Evolutionary conservation across 163 green algal genomes (phyloP).

Genomic region (Scenedesmus sp.): DNA sequence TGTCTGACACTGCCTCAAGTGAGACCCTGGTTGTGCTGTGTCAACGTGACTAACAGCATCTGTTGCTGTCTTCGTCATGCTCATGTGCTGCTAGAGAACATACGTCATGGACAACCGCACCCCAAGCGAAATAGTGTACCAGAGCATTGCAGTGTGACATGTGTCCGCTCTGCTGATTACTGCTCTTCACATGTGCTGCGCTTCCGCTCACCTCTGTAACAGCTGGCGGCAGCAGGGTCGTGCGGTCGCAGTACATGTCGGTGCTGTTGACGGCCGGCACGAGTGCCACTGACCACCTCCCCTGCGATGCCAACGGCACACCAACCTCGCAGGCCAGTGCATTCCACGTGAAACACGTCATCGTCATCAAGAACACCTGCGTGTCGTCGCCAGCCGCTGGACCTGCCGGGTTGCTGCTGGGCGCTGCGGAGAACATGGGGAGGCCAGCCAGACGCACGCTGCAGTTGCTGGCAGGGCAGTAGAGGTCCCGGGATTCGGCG

Average conservation of each 20-base stretch:
- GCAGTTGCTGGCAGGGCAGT: constrained; percentile 23
- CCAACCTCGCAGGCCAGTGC: constrained; percentile 6
- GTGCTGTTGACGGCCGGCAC: background rate
- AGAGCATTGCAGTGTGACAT: background rate
- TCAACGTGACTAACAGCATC: too few relatives aligned
- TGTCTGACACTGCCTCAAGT: too few relatives aligned
- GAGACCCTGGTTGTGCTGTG: too few relatives aligned
- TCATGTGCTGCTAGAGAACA: too few relatives aligned
- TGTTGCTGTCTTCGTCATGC: too few relatives aligned
- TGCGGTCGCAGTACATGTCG: background rate
- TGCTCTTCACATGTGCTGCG: background rate
- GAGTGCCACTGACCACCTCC: background rate
- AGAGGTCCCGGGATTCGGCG: background rate
- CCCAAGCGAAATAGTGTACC: background rate
- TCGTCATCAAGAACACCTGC: background rate
- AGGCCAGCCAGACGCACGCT: background rate
- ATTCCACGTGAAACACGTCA: background rate
- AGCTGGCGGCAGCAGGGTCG: background rate
- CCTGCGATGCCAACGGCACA: background rate
- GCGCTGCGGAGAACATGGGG: constrained; percentile 1
- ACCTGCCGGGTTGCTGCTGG: background rate
- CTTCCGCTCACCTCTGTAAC: background rate
- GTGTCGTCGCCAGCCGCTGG: background rate
- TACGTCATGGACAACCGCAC: too few relatives aligned
- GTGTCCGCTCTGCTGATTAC: too few relatives aligned